phyloP scores from a whole-genome alignment of 176 grass and related monocot species.

The Microstegium vimineum region DNA sequence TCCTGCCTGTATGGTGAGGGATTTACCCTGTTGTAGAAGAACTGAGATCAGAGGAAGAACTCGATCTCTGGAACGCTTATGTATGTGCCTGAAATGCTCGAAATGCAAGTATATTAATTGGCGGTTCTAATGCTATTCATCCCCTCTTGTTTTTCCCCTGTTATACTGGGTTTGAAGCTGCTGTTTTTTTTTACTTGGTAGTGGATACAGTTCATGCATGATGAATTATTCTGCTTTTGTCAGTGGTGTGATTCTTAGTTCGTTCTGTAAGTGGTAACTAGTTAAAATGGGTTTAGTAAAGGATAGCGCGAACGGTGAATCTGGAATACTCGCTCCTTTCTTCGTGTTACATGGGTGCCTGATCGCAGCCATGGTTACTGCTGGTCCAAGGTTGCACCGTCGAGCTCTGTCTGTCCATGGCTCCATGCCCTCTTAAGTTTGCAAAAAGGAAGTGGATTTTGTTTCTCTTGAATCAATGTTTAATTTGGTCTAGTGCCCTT shows the following conservation, averaged over 20 bases:
- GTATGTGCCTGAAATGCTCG: background rate
- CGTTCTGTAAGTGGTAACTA: background rate
- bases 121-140: background rate
- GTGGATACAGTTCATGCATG: background rate
- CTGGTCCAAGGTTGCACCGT: background rate
- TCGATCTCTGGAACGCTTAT: background rate
- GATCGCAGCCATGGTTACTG: background rate
- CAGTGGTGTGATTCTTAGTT: background rate
- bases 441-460: too few species aligned
- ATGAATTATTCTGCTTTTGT: background rate
- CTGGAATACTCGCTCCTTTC: background rate
- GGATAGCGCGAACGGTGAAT: background rate
- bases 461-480: background rate
- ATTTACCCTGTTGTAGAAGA: background rate
- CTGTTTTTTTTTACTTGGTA: background rate
- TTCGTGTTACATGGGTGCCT: background rate
- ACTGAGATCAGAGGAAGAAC: background rate
- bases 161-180: background rate
- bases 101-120: background rate
- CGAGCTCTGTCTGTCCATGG: background rate
- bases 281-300: background rate
- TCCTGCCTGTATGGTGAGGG: background rate
- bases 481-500: background rate
- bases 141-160: background rate
- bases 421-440: background rate